Conservation (phyloP, 805 yeast genomes). For the Pichia eremophila region DNA sequence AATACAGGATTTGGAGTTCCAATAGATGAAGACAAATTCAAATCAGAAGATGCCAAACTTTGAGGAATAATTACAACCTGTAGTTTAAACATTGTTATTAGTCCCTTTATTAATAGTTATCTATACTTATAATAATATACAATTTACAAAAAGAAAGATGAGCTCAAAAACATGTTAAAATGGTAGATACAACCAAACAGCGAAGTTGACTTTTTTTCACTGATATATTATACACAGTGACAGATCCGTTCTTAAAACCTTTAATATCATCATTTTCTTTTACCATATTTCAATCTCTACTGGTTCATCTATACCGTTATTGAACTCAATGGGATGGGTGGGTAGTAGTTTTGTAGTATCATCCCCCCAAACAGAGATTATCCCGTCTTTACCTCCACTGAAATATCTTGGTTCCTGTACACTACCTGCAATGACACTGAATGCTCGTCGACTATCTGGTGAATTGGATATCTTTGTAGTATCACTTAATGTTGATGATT, state of each 20-base stretch:
- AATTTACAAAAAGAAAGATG: no score
- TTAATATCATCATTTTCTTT: no score
- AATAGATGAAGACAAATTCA: background rate
- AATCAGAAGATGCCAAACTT: background rate
- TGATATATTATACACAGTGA: no score
- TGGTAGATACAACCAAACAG: no score
- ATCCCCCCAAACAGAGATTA: constrained; percentile 49
- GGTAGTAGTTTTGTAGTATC: constrained; percentile 12
- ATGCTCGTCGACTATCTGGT: constrained; percentile 33
- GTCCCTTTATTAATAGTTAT: no score
- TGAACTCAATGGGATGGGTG: constrained; percentile 9
- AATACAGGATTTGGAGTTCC: background rate
- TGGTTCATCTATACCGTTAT: constrained; percentile 12
- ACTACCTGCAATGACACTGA: constrained; percentile 43
- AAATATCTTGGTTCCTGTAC: constrained; percentile 36
- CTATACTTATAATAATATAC: no score
- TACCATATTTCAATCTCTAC: background rate
- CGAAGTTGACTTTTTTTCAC: no score
- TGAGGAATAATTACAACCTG: constrained; percentile 13
- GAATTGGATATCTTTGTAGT: constrained; percentile 5
- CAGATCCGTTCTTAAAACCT: no score
- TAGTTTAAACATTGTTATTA: constrained; percentile 8
- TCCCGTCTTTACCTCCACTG: constrained; percentile 63
- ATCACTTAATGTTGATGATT: no score
- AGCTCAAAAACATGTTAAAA: no score